These are phyloP conservation scores for Cryphonectria japonica DNA, from an alignment of 2,329 filamentous ascomycete genomes.

Conservation along the genomic window DNA sequence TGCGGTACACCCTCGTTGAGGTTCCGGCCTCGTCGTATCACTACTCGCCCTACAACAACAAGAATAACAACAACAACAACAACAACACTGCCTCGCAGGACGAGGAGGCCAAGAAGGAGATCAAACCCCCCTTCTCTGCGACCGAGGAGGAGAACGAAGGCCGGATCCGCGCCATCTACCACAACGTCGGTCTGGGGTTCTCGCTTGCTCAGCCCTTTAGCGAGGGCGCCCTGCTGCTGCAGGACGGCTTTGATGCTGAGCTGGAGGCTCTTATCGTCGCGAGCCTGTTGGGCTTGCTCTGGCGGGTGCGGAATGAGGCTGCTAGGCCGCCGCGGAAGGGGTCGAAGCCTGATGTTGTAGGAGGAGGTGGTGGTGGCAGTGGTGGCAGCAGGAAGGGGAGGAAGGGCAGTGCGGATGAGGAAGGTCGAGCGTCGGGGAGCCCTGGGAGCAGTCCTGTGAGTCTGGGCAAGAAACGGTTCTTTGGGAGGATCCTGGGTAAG, in stretches of 20 bases:
- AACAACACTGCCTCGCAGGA: not conserved
- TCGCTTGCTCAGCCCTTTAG: conserved; percentile 26
- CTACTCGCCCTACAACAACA: not conserved
- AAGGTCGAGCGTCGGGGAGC: not conserved
- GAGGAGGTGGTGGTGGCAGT: not conserved
- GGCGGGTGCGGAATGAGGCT: conserved; percentile 21
- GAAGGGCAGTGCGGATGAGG: conserved; percentile 17
- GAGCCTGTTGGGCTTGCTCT: conserved; percentile 27
- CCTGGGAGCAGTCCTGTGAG: not conserved
- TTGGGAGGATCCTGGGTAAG: conserved; percentile 26
- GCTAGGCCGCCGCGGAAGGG: conserved; percentile 21
- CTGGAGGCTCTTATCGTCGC: conserved; percentile 26
- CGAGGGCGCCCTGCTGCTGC: conserved; percentile 26
- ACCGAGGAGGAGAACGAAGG: conserved; percentile 6
- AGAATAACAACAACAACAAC: not conserved
- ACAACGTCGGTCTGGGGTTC: conserved; percentile 29
- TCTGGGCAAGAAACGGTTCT: conserved; percentile 19
- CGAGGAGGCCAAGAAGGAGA: not conserved
- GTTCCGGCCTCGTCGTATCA: not conserved
- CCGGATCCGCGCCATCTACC: conserved; percentile 27
- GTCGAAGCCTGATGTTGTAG: conserved; percentile 11
- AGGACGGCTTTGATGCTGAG: conserved; percentile 20
- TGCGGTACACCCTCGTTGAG: conserved; percentile 28
- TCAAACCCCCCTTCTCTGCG: conserved; percentile 13
- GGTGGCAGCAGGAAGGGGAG: not conserved